phyloP scores from a whole-genome alignment of 2,329 filamentous ascomycete species.

The Ophiobolus disseminans region DNA sequence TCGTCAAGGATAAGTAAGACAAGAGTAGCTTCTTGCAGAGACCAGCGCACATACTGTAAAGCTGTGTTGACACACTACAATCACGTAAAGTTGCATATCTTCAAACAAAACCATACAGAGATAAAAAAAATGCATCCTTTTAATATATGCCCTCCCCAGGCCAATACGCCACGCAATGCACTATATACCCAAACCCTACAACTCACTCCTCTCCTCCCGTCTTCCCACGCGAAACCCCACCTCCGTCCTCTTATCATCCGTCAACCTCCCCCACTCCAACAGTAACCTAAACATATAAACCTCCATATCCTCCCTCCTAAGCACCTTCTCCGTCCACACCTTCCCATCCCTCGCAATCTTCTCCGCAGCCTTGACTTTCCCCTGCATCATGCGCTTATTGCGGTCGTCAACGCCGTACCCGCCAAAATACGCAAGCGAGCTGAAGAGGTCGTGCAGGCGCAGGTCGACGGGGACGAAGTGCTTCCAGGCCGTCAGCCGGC shows the following conservation, averaged over 20 bases:
- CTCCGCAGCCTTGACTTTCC: slow-evolving; percentile 36
- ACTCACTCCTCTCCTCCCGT: slow-evolving; percentile 9
- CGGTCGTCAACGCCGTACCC: slow-evolving; percentile 36
- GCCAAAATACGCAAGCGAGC: slow-evolving; percentile 74
- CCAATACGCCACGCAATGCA: slow-evolving; percentile 1
- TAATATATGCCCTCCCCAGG: no score
- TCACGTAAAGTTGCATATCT: no score
- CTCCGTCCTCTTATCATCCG: slow-evolving; percentile 44
- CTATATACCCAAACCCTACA: neutral
- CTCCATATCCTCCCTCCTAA: slow-evolving; percentile 69
- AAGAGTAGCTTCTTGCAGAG: no score
- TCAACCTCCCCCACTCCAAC: slow-evolving; percentile 67
- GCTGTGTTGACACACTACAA: no score
- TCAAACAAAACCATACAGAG: no score
- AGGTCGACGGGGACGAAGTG: slow-evolving; percentile 82
- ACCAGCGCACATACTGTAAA: no score
- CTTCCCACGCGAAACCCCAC: slow-evolving; percentile 41
- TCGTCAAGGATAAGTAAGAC: no score
- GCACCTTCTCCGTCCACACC: slow-evolving; percentile 54
- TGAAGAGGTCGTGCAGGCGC: slow-evolving; percentile 75
- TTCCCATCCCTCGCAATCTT: slow-evolving; percentile 41
- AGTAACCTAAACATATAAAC: slow-evolving; percentile 80
- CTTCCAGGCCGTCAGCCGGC: slow-evolving; percentile 75
- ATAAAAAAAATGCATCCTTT: no score
- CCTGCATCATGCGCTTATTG: slow-evolving; percentile 37